Evolutionary conservation across 192 early-diverging fungal species (phyloP).

Genomic region (Gryganskiella cystojenkinii): DNA sequence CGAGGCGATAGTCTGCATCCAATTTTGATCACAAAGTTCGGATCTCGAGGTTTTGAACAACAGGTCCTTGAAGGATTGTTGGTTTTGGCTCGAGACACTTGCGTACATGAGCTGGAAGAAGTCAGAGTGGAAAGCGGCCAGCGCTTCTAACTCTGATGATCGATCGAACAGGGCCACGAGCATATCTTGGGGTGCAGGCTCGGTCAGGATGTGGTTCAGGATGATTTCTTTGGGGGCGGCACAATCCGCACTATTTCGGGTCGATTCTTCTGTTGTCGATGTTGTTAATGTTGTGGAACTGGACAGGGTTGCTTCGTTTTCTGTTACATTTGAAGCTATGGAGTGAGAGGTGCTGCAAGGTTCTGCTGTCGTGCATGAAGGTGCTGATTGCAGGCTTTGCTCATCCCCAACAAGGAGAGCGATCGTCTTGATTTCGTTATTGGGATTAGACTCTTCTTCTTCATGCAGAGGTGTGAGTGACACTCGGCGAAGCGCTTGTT

Average conservation of each 20-base stretch:
- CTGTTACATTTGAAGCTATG: not conserved
- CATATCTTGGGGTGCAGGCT: constrained; percentile 28
- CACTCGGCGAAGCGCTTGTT: constrained; percentile 26
- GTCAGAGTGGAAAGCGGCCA: constrained; percentile 40
- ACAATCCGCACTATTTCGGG: not conserved
- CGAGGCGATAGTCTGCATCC: constrained; percentile 22
- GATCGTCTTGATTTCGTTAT: not conserved
- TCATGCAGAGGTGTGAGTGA: constrained; percentile 13
- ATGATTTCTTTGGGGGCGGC: constrained; percentile 17
- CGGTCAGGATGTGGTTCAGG: constrained; percentile 16
- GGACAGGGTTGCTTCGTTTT: not conserved
- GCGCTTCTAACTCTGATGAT: constrained; percentile 35
- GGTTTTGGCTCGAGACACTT: constrained; percentile 5
- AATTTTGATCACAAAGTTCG: constrained; percentile 18
- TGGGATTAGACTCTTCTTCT: not conserved
- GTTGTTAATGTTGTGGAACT: not conserved
- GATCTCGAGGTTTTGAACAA: constrained; percentile 21
- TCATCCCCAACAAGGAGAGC: not conserved
- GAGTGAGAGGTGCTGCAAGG: not conserved
- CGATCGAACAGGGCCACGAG: constrained; percentile 40
- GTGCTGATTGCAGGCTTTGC: too few relatives aligned
- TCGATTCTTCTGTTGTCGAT: not conserved
- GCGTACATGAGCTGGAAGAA: constrained; percentile 30
- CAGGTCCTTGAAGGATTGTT: constrained; percentile 13
- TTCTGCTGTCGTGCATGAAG: not conserved